Conservation (phyloP, 768 basidiomycete species). For the Lepiota subincarnata region DNA sequence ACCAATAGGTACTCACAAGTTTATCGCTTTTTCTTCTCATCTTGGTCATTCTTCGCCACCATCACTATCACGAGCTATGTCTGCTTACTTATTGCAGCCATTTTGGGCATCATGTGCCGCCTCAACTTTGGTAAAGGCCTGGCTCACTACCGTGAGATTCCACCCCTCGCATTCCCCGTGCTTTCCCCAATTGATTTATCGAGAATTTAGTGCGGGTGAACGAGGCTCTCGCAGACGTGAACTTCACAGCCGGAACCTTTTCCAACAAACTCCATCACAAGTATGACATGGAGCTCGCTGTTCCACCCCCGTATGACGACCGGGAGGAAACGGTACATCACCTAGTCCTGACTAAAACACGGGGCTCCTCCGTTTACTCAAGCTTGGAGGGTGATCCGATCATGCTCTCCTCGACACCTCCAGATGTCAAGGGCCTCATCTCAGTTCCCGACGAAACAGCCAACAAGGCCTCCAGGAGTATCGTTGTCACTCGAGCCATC, state of each 20-base stretch:
- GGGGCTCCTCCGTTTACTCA: slow-evolving; percentile 1
- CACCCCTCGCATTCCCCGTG: neutral
- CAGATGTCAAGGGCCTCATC: slow-evolving; percentile 5
- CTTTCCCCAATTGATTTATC: too few relatives aligned
- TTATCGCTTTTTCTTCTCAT: slow-evolving; percentile 38
- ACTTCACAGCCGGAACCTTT: slow-evolving; percentile 9
- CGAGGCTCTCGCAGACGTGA: neutral
- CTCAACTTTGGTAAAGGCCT: slow-evolving; percentile 53
- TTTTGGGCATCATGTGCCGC: slow-evolving; percentile 45
- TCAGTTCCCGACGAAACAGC: neutral
- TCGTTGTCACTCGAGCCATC: neutral
- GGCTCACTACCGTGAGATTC: slow-evolving; percentile 43
- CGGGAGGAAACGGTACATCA: too few relatives aligned
- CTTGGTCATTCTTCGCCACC: slow-evolving; percentile 47
- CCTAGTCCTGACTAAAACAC: neutral
- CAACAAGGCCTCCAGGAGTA: neutral
- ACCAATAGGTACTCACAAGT: slow-evolving; percentile 21
- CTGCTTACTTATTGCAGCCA: slow-evolving; percentile 35
- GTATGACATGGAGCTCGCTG: neutral
- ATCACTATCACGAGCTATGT: slow-evolving; percentile 40
- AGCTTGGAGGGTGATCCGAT: neutral
- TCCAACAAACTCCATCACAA: neutral
- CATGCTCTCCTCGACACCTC: slow-evolving; percentile 6
- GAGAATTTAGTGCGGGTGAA: slow-evolving; percentile 2
- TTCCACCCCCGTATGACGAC: neutral